Evolutionary conservation across 768 basidiomycete genomes (phyloP).

Genomic region (Phlebiopsis flavidoalba): DNA sequence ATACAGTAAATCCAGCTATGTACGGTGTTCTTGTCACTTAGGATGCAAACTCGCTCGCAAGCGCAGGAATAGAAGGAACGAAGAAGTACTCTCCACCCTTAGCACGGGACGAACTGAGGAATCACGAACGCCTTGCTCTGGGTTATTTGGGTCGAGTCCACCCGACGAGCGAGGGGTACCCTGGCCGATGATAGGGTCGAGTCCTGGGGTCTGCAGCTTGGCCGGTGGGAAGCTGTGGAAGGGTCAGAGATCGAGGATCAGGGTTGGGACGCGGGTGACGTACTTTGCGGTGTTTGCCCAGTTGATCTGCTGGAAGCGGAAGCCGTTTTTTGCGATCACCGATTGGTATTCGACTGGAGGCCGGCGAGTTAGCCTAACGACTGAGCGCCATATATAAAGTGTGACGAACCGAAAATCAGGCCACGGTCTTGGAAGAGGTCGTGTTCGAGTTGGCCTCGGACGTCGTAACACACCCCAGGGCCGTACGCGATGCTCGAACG

Average conservation of each 20-base stretch:
- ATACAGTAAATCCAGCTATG: no score
- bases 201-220: slow-evolving; percentile 27
- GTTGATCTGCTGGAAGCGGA: slow-evolving; percentile 27
- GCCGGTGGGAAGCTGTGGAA: slow-evolving; percentile 19
- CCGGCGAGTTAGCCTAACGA: background rate
- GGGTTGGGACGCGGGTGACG: background rate
- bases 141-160: slow-evolving; percentile 20
- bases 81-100: slow-evolving; percentile 31
- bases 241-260: background rate
- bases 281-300: slow-evolving; percentile 12
- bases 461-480: slow-evolving; percentile 40
- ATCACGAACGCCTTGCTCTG: slow-evolving; percentile 17
- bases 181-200: slow-evolving; percentile 45
- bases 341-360: slow-evolving; percentile 28
- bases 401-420: slow-evolving; percentile 31
- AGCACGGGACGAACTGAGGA: slow-evolving; percentile 20
- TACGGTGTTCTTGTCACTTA: no score
- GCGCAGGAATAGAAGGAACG: slow-evolving; percentile 21
- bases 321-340: slow-evolving; percentile 24
- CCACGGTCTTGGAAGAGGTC: slow-evolving; percentile 45
- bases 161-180: slow-evolving; percentile 11
- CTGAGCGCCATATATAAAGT: background rate
- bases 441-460: slow-evolving; percentile 24
- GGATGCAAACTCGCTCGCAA: background rate
- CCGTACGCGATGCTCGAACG: slow-evolving; percentile 49